Percentiles rank a stretch among this genome's conserved stretches.
These are phyloP conservation scores for Mediolabrus comicus DNA, from an alignment of 108 stramenopile genomes.

Conservation along the genomic window DNA sequence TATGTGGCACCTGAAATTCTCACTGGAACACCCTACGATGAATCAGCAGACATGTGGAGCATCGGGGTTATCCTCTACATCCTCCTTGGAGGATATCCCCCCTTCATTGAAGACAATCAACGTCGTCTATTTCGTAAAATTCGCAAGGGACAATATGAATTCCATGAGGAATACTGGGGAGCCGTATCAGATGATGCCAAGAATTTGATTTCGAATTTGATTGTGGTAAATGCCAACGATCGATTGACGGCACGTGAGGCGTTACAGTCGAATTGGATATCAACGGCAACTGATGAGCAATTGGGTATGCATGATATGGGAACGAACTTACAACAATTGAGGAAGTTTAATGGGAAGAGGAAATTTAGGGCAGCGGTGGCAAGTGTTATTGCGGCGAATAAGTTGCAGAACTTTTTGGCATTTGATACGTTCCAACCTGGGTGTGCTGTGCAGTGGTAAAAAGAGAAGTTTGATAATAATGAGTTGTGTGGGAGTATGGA, in stretches of 20 bases:
- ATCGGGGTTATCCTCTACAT: slow-evolving; percentile 97
- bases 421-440: slow-evolving; percentile 31
- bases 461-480: too few species aligned
- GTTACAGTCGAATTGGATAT: slow-evolving; percentile 81
- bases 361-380: slow-evolving; percentile 85
- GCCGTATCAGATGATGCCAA: slow-evolving; percentile 83
- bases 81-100: slow-evolving; percentile 93
- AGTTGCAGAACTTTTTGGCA: slow-evolving; percentile 41
- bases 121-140: slow-evolving; percentile 82
- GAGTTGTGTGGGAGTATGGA: too few species aligned
- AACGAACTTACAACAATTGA: slow-evolving; percentile 59
- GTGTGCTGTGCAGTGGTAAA: not conserved
- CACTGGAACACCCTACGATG: slow-evolving; percentile 86
- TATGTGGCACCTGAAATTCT: slow-evolving; percentile 97
- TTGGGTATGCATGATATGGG: slow-evolving; percentile 68
- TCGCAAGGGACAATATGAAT: slow-evolving; percentile 77
- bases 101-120: slow-evolving; percentile 85
- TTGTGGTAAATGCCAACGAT: slow-evolving; percentile 63
- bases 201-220: slow-evolving; percentile 73
- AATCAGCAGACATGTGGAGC: slow-evolving; percentile 95
- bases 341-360: slow-evolving; percentile 84
- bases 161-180: slow-evolving; percentile 88
- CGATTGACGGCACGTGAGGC: slow-evolving; percentile 71
- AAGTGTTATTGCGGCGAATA: slow-evolving; percentile 55
- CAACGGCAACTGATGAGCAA: slow-evolving; percentile 50